Percentiles rank a stretch among this genome's conserved stretches.
Evolutionary conservation across 2,329 filamentous ascomycete species (phyloP).

Genomic region (Scopulariopsis brevicaulis): DNA sequence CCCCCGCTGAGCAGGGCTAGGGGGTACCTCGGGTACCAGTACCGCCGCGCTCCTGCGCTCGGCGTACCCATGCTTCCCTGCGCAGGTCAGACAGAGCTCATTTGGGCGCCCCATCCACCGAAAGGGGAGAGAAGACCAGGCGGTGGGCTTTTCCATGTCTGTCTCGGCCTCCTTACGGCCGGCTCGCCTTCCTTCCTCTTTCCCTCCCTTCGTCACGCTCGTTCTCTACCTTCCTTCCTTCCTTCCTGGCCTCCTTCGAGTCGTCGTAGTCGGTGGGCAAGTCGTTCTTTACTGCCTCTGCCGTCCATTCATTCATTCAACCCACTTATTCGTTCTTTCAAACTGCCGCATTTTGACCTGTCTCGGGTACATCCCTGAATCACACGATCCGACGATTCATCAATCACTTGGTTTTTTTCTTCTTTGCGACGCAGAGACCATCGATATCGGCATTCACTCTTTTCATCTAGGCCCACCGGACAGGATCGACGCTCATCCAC

Average conservation of each 20-base stretch:
- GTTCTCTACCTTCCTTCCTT: slow-evolving; percentile 18
- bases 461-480: background rate
- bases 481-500: background rate
- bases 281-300: slow-evolving; percentile 37
- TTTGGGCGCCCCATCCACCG: background rate
- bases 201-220: slow-evolving; percentile 11
- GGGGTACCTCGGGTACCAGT: background rate
- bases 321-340: slow-evolving; percentile 21
- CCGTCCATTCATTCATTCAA: slow-evolving; percentile 17
- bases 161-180: background rate
- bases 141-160: background rate
- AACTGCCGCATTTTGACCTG: background rate
- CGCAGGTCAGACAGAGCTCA: background rate
- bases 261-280: slow-evolving; percentile 42
- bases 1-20: background rate
- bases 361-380: background rate
- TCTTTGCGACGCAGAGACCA: background rate
- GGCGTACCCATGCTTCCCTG: background rate
- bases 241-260: slow-evolving; percentile 3
- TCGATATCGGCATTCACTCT: background rate
- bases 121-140: background rate
- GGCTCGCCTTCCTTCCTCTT: slow-evolving; percentile 13
- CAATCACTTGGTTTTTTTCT: background rate
- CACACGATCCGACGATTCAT: background rate
- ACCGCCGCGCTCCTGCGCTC: background rate